Percentiles rank a stretch among this genome's conserved stretches.
These are phyloP conservation scores for Ganoderma meredithae DNA, from an alignment of 1,284 basidiomycete genomes.

Conservation along the genomic window DNA sequence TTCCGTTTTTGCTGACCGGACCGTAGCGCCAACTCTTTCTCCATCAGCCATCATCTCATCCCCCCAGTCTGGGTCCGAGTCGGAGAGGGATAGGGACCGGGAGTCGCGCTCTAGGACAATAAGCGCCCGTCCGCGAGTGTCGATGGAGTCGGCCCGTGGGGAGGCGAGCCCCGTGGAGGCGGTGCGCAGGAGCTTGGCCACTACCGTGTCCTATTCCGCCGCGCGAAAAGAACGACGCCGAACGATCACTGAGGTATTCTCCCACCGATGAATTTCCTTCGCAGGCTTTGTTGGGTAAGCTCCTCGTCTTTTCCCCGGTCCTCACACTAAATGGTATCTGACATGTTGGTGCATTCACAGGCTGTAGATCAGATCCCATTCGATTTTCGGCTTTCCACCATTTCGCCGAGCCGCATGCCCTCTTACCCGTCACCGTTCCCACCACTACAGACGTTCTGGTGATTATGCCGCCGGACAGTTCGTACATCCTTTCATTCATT, in stretches of 20 bases:
- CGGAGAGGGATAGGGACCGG: slow-evolving; percentile 53
- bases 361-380: slow-evolving; percentile 26
- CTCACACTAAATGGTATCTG: slow-evolving; percentile 3
- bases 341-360: slow-evolving; percentile 5
- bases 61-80: slow-evolving; percentile 59
- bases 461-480: slow-evolving; percentile 26
- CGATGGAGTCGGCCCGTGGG: slow-evolving; percentile 51
- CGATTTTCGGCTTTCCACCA: slow-evolving; percentile 1
- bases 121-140: slow-evolving; percentile 50
- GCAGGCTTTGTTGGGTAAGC: slow-evolving; percentile 22
- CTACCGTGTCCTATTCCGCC: slow-evolving; percentile 46
- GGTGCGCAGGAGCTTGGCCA: slow-evolving; percentile 42
- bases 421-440: slow-evolving; percentile 11
- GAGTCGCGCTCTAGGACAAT: slow-evolving; percentile 50
- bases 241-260: slow-evolving; percentile 59
- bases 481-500: slow-evolving; percentile 15
- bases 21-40: slow-evolving; percentile 17
- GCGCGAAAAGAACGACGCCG: slow-evolving; percentile 52
- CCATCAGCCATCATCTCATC: slow-evolving; percentile 37
- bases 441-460: slow-evolving; percentile 17
- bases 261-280: slow-evolving; percentile 35
- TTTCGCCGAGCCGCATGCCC: not conserved
- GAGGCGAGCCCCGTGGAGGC: slow-evolving; percentile 42
- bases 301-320: not conserved
- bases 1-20: slow-evolving; percentile 41